A percentile compares a stretch with the other conserved stretches of the same genome.
phyloP scores from a whole-genome alignment of 2,329 filamentous ascomycete genomes.

The Bimuria novae-zelandiae region DNA sequence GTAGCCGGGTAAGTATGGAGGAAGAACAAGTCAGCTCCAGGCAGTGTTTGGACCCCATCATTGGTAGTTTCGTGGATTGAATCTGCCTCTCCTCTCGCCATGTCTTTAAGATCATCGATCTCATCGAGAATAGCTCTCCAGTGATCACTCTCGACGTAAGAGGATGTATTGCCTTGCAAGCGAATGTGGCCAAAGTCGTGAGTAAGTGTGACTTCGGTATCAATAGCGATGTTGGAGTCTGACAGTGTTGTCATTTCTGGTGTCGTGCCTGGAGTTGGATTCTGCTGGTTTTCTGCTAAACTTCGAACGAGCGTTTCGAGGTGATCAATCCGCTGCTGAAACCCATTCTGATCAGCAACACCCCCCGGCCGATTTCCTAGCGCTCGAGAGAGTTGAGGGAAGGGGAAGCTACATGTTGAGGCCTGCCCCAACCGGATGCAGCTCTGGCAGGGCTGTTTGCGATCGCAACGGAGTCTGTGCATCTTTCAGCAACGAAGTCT shows the following conservation, averaged over 20 bases:
- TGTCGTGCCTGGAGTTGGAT: neutral
- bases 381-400: neutral
- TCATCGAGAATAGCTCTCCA: slow-evolving; percentile 25
- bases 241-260: neutral
- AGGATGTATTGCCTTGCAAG: neutral
- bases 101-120: slow-evolving; percentile 20
- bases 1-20: slow-evolving; percentile 1
- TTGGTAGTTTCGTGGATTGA: neutral
- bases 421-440: neutral
- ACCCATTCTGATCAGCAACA: neutral
- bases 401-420: neutral
- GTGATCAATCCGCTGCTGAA: neutral
- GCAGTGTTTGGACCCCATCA: neutral
- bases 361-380: no score
- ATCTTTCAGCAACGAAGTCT: neutral
- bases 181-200: slow-evolving; percentile 1
- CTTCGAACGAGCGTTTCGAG: slow-evolving; percentile 2
- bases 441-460: neutral
- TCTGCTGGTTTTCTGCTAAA: neutral
- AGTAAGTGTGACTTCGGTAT: neutral
- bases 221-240: neutral
- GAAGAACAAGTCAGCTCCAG: slow-evolving; percentile 1
- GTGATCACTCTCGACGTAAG: slow-evolving; percentile 19
- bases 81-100: slow-evolving; percentile 34
- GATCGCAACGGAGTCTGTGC: neutral